These are phyloP conservation scores for Huntiella decipiens DNA, from an alignment of 2,329 filamentous ascomycete species.

Conservation along the genomic window DNA sequence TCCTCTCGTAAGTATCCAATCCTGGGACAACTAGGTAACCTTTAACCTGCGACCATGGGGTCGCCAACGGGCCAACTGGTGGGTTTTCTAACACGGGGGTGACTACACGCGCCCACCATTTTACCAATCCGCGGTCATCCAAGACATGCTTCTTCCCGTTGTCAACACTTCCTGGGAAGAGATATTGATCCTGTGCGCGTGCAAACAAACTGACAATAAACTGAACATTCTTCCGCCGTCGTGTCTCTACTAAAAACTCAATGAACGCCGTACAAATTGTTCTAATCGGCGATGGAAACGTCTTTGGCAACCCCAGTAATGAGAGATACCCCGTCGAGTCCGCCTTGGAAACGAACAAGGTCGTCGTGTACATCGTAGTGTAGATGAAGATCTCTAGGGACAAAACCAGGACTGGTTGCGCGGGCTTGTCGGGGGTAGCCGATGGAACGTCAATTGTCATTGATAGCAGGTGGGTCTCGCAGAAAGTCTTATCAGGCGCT, in stretches of 20 bases:
- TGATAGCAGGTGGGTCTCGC: conserved; percentile 61
- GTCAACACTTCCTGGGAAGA: conserved; percentile 82
- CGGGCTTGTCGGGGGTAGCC: conserved; percentile 11
- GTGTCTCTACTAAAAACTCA: conserved; percentile 48
- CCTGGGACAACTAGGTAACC: conserved; percentile 80
- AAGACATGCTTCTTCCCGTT: conserved; percentile 76
- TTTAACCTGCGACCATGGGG: conserved; percentile 32
- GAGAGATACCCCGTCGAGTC: conserved; percentile 83
- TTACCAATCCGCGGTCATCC: conserved; percentile 74
- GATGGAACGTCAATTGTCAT: conserved; percentile 25
- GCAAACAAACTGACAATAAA: conserved; percentile 81
- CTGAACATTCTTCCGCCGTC: conserved; percentile 43
- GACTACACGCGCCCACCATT: conserved; percentile 86
- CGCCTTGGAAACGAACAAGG: conserved; percentile 88
- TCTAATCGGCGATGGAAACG: conserved; percentile 54
- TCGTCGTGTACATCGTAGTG: conserved; percentile 60
- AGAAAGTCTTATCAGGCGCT: conserved; percentile 58
- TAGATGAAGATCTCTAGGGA: conserved; percentile 81
- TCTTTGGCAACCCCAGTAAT: conserved; percentile 41
- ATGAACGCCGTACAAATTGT: conserved; percentile 59
- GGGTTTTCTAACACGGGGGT: conserved; percentile 49
- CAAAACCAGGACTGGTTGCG: conserved; percentile 47
- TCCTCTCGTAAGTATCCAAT: conserved; percentile 61
- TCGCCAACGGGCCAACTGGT: conserved; percentile 13
- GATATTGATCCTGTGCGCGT: conserved; percentile 75